Base-by-base conservation (phyloP, 2,329 filamentous ascomycete species). In the Tympanopsis confertula region DNA sequence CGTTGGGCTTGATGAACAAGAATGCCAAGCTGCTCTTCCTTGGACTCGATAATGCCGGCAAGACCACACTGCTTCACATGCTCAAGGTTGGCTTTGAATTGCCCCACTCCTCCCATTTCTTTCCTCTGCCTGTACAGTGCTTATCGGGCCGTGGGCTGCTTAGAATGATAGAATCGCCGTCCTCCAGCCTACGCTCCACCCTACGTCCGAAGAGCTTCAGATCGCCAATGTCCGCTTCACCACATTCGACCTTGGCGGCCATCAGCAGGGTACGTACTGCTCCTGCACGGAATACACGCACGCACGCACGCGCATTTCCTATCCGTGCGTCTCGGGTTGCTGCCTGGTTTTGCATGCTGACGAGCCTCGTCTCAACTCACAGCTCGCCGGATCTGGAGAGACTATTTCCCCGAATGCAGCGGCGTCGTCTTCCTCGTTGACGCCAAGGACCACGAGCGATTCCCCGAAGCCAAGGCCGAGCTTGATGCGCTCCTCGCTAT, bases 341-440 rank as follows among this genome's bases (percentile, higher is more conserved):
- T n/a, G n/a, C n/a, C n/a, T n/a, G n/a, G n/a, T n/a, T n/a, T n/a
- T n/a, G n/a, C n/a, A n/a, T n/a, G n/a, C n/a, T n/a, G n/a, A n/a
- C n/a, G n/a, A n/a, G n/a, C n/a, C n/a, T n/a, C n/a, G n/a, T n/a
- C 41, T 45, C 47, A 19, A 44, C 33, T 15, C 38, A 20, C 44
- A 72, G 78, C 76, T 37, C 72, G 78, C 43, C 74, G 76, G 50
- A 66, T 82, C 45, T 82, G 77, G 75, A 76, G 76, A 48, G 76
- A 82, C 53, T 81, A 81, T 57, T 80, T 82, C 65, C 77, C 76
- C 42, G 76, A 82, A 62, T 76, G 81, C 43, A 72, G 63, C 50
- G 78, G 79, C 39, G 82, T 85, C 47, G 78, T 85, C 45, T 86
- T 85, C 66, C 71, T 85, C 38, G 78, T 86, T 46, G 81, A 85